A percentile compares a stretch with the other conserved stretches of the same genome.
These are phyloP conservation scores for Orobanche coerulescens DNA, from an alignment of 257 asterid species.

Conservation along the genomic window DNA sequence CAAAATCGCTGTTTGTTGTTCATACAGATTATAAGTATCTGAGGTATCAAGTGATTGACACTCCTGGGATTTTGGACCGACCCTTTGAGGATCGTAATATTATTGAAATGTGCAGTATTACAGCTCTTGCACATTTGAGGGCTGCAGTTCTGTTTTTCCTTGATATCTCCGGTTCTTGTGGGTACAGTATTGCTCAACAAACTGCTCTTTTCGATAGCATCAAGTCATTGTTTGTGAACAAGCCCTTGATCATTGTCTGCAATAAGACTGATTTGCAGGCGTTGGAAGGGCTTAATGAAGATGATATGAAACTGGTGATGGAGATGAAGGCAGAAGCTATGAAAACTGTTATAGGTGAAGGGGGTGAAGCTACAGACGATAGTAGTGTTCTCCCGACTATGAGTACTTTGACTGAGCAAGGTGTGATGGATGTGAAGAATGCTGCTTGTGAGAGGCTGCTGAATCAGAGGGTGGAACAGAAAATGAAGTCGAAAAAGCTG, in stretches of 20 bases:
- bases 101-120: constrained; percentile 97
- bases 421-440: constrained; percentile 84
- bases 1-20: constrained; percentile 89
- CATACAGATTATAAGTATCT: constrained; percentile 88
- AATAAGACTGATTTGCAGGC: constrained; percentile 93
- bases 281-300: constrained; percentile 65
- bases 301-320: constrained; percentile 68
- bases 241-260: constrained; percentile 78
- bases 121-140: constrained; percentile 92
- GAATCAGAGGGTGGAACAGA: constrained; percentile 84
- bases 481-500: constrained; percentile 86
- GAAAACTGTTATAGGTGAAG: constrained; percentile 84
- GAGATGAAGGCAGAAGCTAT: constrained; percentile 93
- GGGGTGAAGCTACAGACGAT: constrained; percentile 70
- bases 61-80: constrained; percentile 91
- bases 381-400: constrained; percentile 66
- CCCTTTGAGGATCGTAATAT: constrained; percentile 98
- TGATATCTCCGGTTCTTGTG: constrained; percentile 93
- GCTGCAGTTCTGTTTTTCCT: constrained; percentile 92
- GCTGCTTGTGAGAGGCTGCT: constrained; percentile 88
- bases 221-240: constrained; percentile 89
- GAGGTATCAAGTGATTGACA: constrained; percentile 93
- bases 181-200: constrained; percentile 85
- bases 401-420: constrained; percentile 91
- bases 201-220: constrained; percentile 95